Conservation (phyloP, 2,329 filamentous ascomycete species). For the Byssoonygena ceratinophila region DNA sequence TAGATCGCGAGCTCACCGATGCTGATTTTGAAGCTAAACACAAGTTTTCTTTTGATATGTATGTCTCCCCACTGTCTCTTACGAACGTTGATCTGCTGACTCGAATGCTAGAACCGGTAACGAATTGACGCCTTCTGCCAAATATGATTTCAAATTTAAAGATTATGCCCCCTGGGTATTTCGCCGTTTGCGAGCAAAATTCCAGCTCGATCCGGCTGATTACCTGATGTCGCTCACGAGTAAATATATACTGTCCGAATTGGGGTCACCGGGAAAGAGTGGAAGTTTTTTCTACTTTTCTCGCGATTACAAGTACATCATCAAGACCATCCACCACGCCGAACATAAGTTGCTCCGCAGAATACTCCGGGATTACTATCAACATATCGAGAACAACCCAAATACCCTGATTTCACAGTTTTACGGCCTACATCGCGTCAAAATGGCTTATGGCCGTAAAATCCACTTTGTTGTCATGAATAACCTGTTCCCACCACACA, state of each 20-base stretch:
- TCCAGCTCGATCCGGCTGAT: conserved; percentile 88
- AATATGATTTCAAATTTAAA: conserved; percentile 99
- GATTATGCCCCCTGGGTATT: conserved; percentile 99
- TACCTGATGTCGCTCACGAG: conserved; percentile 97
- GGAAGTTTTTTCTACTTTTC: conserved; percentile 99
- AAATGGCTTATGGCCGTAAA: conserved; percentile 95
- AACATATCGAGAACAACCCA: conserved; percentile 83
- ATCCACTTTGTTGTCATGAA: conserved; percentile 99
- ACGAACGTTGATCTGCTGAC: conserved; percentile 17
- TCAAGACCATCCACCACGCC: conserved; percentile 96
- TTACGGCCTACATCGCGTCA: conserved; percentile 92
- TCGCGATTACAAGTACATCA: conserved; percentile 98
- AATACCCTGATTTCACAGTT: conserved; percentile 97
- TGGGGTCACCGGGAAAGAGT: conserved; percentile 94
- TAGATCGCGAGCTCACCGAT: conserved; percentile 79
- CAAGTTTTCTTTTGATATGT: conserved; percentile 99
- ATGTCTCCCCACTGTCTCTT: conserved; percentile 31
- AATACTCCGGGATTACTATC: conserved; percentile 74
- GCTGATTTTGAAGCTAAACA: conserved; percentile 89
- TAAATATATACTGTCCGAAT: conserved; percentile 95
- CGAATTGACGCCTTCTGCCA: conserved; percentile 91
- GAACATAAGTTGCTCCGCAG: conserved; percentile 49
- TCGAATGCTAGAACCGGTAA: conserved; percentile 65
- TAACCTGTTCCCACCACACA: conserved; percentile 93
- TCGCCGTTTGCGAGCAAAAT: conserved; percentile 74